Base-by-base conservation (phyloP, 768 basidiomycete genomes). In the Tylopilus intermedius region DNA sequence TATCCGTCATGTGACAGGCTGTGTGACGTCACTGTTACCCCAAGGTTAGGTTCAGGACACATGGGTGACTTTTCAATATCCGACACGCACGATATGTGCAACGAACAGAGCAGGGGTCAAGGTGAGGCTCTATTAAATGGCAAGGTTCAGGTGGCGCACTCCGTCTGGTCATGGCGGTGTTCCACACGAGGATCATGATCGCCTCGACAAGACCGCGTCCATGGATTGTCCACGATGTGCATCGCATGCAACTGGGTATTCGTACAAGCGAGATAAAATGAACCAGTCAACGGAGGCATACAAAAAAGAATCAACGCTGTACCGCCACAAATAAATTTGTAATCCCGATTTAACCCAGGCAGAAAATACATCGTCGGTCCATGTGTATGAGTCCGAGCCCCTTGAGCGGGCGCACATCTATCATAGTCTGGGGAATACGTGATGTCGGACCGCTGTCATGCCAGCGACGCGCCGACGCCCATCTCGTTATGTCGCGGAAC, bases 71-170 rank as follows among this genome's bases (percentile, higher is more conserved):
- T 50, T 62, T 62, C 60, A 62, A 62, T 45, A 45, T 24, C 47
- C 21, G 15, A 46, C 50, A 46, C 49, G 50, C n/a, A 51, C 35
- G 61, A 56, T 56, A 37, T 51, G 24, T 24, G 49, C 43, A 10
- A 30, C 15, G 44, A 45, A 54, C 48, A 54, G 41, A 50, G 40
- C 50, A 48, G 48, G 41, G 53, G 47, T 57, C 51, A 54, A 35
- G 50, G 53, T 53, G 57, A 52, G 63, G 62, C 40, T 33, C 47
- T 24, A 42, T 47, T 58, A 53, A 53, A 53, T 53, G 66, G 43
- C 62, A 66, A 66, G 52, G 62, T 66, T 59, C 53, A 40, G 57
- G 65, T 62, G 67, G 67, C 65, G 64, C 55, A 37, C 37, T 37
- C 38, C 37, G 37, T 37, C 37, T 15, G 15, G 14, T 33, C 37